These are phyloP conservation scores for Pleoardoris graminearum DNA, from an alignment of 2,329 filamentous ascomycete species.

Conservation along the genomic window DNA sequence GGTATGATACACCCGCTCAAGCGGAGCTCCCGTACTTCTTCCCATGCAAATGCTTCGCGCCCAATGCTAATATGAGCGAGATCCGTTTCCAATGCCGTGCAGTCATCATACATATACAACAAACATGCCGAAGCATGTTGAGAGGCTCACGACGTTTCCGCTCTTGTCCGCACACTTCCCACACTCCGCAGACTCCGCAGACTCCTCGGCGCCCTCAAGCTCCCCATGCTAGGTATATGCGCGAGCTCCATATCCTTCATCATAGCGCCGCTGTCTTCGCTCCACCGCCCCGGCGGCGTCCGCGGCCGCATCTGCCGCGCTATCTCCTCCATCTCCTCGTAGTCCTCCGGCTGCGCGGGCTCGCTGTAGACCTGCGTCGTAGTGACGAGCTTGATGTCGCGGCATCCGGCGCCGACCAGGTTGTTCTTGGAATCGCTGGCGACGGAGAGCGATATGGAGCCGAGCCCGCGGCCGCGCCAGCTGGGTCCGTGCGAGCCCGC, in stretches of 20 bases:
- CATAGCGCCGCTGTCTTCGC: slow-evolving; percentile 30
- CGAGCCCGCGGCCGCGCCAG: slow-evolving; percentile 19
- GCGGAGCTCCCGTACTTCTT: too few species aligned
- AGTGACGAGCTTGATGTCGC: slow-evolving; percentile 42
- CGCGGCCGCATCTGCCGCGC: slow-evolving; percentile 27
- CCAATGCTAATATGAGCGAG: too few species aligned
- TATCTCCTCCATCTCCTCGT: slow-evolving; percentile 38
- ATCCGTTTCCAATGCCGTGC: too few species aligned
- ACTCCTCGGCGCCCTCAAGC: background rate
- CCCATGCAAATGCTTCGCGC: too few species aligned
- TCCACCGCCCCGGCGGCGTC: slow-evolving; percentile 37
- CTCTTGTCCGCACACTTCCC: too few species aligned
- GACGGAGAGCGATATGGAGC: slow-evolving; percentile 16
- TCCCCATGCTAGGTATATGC: slow-evolving; percentile 17
- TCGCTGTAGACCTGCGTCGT: slow-evolving; percentile 41
- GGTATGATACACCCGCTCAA: too few species aligned
- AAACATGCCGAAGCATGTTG: too few species aligned
- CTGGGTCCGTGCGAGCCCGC: slow-evolving; percentile 2
- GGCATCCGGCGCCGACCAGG: slow-evolving; percentile 24
- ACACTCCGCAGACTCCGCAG: background rate
- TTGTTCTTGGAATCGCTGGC: slow-evolving; percentile 32
- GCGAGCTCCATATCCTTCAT: slow-evolving; percentile 22
- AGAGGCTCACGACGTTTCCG: too few species aligned
- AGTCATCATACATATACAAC: too few species aligned
- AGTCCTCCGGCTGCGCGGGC: slow-evolving; percentile 37